Conservation (phyloP, 257 asterid genomes). For the Solanum peruvianum region DNA sequence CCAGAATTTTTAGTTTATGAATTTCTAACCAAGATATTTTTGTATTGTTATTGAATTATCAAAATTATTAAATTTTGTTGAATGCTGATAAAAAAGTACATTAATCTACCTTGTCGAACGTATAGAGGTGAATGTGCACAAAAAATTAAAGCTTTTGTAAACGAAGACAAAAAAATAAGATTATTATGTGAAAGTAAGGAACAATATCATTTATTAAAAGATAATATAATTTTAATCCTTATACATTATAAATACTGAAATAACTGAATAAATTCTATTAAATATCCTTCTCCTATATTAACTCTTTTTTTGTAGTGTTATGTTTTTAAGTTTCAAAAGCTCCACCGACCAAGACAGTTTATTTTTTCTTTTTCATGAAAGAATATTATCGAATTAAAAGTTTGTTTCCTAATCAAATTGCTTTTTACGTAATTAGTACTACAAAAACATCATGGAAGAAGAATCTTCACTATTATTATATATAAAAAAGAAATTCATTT, state of each 20-base stretch:
- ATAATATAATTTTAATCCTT: neutral
- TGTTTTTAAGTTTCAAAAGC: neutral
- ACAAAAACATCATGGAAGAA: neutral
- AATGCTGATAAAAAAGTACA: neutral
- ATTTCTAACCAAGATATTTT: too few species aligned
- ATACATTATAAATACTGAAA: neutral
- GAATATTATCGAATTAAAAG: neutral
- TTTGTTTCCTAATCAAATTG: neutral
- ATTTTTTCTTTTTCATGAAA: neutral
- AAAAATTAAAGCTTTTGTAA: neutral
- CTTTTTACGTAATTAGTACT: neutral
- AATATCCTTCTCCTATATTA: neutral
- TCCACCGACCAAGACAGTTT: neutral
- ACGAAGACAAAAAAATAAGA: neutral
- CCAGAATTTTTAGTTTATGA: neutral
- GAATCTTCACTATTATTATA: neutral
- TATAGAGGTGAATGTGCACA: neutral
- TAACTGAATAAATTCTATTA: neutral
- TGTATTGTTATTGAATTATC: neutral
- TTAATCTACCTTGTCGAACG: neutral
- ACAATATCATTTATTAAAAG: neutral
- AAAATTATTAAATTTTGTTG: neutral
- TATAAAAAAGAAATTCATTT: neutral
- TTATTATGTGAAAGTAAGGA: neutral
- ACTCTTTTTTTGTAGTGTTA: neutral